A percentile compares a stretch with the other conserved stretches of the same genome.
Evolutionary conservation across 768 basidiomycete genomes (phyloP).

Genomic region (Chalciporus piperatus): DNA sequence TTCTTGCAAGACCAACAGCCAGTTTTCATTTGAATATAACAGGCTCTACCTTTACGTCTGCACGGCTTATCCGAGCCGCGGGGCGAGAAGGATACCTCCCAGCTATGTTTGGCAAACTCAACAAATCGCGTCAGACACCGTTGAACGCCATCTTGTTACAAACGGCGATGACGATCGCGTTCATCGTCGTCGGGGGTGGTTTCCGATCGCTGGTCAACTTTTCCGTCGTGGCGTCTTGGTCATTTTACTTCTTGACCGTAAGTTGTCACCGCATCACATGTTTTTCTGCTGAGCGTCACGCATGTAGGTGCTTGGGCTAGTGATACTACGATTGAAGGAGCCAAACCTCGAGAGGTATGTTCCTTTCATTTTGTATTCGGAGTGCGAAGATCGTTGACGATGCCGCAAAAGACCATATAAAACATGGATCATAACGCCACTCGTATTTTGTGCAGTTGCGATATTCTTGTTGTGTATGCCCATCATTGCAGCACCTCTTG

Average conservation of each 20-base stretch:
- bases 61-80: constrained; percentile 87
- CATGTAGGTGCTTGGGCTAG: constrained; percentile 75
- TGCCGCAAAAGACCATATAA: constrained; percentile 71
- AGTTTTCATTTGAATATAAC: constrained; percentile 6
- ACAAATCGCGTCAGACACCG: constrained; percentile 76
- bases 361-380: not conserved
- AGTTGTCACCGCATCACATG: constrained; percentile 20
- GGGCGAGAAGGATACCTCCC: constrained; percentile 88
- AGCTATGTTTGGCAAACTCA: constrained; percentile 73
- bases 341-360: constrained; percentile 77
- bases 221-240: constrained; percentile 83
- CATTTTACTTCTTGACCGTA: constrained; percentile 84
- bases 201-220: constrained; percentile 89
- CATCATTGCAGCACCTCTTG: constrained; percentile 85
- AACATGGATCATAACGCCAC: constrained; percentile 87
- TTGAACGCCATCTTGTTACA: constrained; percentile 85
- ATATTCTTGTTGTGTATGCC: constrained; percentile 81
- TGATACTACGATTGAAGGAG: constrained; percentile 87
- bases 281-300: not conserved
- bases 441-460: constrained; percentile 79
- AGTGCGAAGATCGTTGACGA: not conserved
- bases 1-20: not conserved
- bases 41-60: constrained; percentile 72
- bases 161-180: constrained; percentile 66
- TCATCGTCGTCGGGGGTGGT: constrained; percentile 84